Percentiles rank a stretch among this genome's conserved stretches.
Evolutionary conservation across 1,139 yeast species (phyloP).

Genomic region (Yamadazyma friedrichii): DNA sequence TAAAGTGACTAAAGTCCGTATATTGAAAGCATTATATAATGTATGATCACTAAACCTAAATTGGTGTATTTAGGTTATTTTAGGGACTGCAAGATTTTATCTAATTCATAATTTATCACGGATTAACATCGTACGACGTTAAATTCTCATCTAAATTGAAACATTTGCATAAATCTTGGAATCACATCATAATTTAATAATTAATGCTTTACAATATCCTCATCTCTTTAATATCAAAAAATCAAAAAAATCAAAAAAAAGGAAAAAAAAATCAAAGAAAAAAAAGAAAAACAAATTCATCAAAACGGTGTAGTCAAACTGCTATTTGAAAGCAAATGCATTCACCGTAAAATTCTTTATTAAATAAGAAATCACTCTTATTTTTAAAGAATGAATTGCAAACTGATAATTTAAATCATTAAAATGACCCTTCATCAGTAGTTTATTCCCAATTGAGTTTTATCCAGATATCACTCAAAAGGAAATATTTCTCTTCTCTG

Average conservation of each 20-base stretch:
- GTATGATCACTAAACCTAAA: background rate
- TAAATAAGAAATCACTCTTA: background rate
- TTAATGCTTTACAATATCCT: slow-evolving; percentile 2
- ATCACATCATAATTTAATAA: background rate
- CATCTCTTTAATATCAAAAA: slow-evolving; percentile 1
- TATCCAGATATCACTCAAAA: background rate
- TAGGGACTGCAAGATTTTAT: no score
- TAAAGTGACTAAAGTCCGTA: slow-evolving; percentile 4
- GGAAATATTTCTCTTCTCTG: background rate
- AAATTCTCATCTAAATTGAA: background rate
- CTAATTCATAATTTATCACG: no score
- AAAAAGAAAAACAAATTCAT: slow-evolving; percentile 1
- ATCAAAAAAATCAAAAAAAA: background rate
- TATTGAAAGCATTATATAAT: slow-evolving; percentile 5
- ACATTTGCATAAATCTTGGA: no score
- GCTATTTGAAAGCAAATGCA: background rate
- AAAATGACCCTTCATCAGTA: background rate
- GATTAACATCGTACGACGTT: no score
- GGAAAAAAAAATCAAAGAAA: slow-evolving; percentile 1
- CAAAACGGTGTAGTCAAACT: background rate
- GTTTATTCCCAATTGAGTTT: no score
- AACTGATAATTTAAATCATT: background rate
- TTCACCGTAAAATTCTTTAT: background rate
- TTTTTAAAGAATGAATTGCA: background rate
- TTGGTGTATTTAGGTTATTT: background rate